Base-by-base conservation (phyloP, 305 asterid species). In the Plantago coronopus region DNA sequence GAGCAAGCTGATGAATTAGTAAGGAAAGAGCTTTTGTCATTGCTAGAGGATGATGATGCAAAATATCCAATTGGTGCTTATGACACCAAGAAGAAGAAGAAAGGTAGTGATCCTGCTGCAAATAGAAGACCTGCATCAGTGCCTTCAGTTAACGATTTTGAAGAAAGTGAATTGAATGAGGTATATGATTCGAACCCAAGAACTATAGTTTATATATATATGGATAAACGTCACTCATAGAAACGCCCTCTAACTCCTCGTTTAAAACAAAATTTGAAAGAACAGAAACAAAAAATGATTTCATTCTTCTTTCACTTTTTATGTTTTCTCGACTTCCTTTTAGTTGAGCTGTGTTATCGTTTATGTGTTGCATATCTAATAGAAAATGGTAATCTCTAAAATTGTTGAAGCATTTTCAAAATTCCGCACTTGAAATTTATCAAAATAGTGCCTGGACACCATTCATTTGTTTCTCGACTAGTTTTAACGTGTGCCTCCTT, bases 1-100 rank as follows among this genome's bases (percentile, higher is more conserved):
- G 99, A 94, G 85, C 93, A 83, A 81, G 97, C 99, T 40, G 99
- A 94, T 75, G 96, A 94, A 73, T 76, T 87, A 76, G 72, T 89
- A 53, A 83, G 86, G 57, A 89, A 75, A 74, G 99, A 94, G 72
- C 95, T 94, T 68, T 66, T 89, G 18, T 79, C 82, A 62, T 81
- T 94, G 81, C 75, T 94, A 43, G 99, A 94, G 76, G 95, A 89
- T 72, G 99, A 94, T 72, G 88, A 89, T 77, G 79, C 44, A 17
- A 94, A 93, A 72, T 94, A 89, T 71, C 96, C 99, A 17, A 75
- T 78, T 47, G 95, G 84, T 67, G 96, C 72, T 59, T 87, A 83
- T 57, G 68, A 83, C 27, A 76, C 79, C 44, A 88, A 86, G 77
- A 95, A 84, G 81, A 87, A 81, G 89, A 93, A 81, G 77, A 87